Percentiles rank a stretch among this genome's conserved stretches.
Evolutionary conservation across 306 rosid genomes (phyloP).

Genomic region (Coriaria nepalensis): DNA sequence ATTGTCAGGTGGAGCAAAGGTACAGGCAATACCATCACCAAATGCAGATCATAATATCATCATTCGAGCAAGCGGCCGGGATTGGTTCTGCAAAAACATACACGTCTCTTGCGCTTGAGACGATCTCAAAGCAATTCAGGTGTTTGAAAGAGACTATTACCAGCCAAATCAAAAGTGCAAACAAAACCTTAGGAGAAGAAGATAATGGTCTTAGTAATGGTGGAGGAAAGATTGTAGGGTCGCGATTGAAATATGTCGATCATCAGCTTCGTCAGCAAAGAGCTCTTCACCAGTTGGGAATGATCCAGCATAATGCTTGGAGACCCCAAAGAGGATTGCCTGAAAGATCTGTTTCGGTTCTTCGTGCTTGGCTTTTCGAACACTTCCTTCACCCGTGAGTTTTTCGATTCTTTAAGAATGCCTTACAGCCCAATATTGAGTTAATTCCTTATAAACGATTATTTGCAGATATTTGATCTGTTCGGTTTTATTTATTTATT

Average conservation of each 20-base stretch:
- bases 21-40: conserved; percentile 85
- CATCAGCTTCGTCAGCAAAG: conserved; percentile 82
- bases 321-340: conserved; percentile 98
- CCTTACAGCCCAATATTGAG: too few relatives aligned
- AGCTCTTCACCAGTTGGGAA: conserved; percentile 92
- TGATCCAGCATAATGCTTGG: conserved; percentile 99
- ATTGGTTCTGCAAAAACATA: conserved; percentile 72
- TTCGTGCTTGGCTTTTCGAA: conserved; percentile 98
- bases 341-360: conserved; percentile 87
- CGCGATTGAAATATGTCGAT: conserved; percentile 78
- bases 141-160: conserved; percentile 79
- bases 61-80: conserved; percentile 79
- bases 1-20: conserved; percentile 74
- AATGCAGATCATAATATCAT: conserved; percentile 70
- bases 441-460: too few relatives aligned
- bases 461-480: conserved; percentile 1
- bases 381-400: conserved; percentile 98
- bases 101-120: conserved; percentile 80
- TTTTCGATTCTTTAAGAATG: not conserved
- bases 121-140: conserved; percentile 85
- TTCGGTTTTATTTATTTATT: conserved; percentile 11
- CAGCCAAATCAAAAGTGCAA: conserved; percentile 57
- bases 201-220: conserved; percentile 19
- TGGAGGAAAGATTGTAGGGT: conserved; percentile 67
- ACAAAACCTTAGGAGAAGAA: conserved; percentile 81